A percentile compares a stretch with the other conserved stretches of the same genome.
Evolutionary conservation across 805 yeast species (phyloP).

Genomic region (Hanseniaspora mollemarum): DNA sequence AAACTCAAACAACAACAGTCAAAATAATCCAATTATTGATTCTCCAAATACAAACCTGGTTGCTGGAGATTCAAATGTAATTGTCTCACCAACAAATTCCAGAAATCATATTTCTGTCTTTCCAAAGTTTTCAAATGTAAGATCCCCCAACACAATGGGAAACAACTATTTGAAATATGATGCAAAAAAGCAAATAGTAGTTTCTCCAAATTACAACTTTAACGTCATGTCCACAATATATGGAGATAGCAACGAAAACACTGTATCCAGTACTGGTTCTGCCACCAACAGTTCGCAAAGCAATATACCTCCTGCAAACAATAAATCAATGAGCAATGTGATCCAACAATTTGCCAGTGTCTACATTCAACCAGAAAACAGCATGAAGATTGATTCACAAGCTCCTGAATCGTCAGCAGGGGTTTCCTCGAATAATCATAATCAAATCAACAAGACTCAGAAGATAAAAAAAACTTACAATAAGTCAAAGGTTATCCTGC

Average conservation of each 20-base stretch:
- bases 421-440: background rate
- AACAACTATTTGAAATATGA: background rate
- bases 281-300: no score
- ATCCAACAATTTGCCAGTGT: constrained; percentile 14
- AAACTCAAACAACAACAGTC: background rate
- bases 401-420: background rate
- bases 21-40: background rate
- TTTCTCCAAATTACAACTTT: background rate
- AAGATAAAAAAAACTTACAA: background rate
- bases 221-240: background rate
- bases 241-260: background rate
- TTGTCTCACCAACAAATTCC: background rate
- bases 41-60: background rate
- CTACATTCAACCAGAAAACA: background rate
- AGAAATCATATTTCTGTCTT: background rate
- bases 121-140: constrained; percentile 9
- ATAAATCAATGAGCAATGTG: constrained; percentile 1
- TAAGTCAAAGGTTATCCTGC: constrained; percentile 6
- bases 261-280: no score
- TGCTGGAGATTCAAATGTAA: background rate
- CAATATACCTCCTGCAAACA: background rate
- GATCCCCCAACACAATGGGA: background rate
- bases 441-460: background rate
- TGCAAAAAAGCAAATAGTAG: background rate
- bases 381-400: background rate